A percentile compares a stretch with the other conserved stretches of the same genome.
phyloP scores from a whole-genome alignment of 192 early-diverging fungal species.

The Coemansia sp. region DNA sequence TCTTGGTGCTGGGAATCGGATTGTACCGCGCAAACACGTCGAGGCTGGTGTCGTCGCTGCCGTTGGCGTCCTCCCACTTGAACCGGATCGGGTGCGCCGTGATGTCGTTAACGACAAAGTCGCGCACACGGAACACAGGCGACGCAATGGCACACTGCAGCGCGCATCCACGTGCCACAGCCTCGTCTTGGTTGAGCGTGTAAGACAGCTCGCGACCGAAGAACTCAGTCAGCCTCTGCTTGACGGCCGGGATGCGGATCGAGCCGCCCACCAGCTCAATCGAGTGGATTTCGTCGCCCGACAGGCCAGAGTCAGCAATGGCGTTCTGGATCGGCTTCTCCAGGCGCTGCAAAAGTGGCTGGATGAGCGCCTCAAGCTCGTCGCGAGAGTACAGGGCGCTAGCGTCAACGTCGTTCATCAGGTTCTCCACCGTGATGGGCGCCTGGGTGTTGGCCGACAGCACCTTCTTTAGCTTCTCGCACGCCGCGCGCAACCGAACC shows the following conservation, averaged over 20 bases:
- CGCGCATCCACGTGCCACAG: conserved; percentile 93
- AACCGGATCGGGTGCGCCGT: conserved; percentile 88
- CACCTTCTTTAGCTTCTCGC: conserved; percentile 97
- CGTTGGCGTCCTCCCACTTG: conserved; percentile 69
- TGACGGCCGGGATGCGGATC: conserved; percentile 93
- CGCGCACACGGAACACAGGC: conserved; percentile 97
- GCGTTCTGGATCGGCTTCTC: conserved; percentile 74
- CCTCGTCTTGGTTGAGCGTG: conserved; percentile 98
- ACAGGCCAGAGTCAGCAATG: conserved; percentile 72
- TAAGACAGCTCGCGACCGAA: conserved; percentile 87
- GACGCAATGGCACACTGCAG: conserved; percentile 97
- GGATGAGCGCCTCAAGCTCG: conserved; percentile 83
- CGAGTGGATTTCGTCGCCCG: conserved; percentile 84
- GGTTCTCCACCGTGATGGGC: conserved; percentile 90
- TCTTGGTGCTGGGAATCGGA: conserved; percentile 86
- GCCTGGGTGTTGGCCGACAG: conserved; percentile 90
- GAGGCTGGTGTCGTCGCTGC: conserved; percentile 75
- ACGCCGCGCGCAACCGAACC: conserved; percentile 84
- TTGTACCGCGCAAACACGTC: conserved; percentile 89
- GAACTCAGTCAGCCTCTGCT: conserved; percentile 83
- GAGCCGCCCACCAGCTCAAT: conserved; percentile 94
- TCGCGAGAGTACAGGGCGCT: conserved; percentile 76
- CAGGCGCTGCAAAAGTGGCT: conserved; percentile 72
- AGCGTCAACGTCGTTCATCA: conserved; percentile 97
- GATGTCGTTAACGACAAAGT: conserved; percentile 91